A percentile compares a stretch with the other conserved stretches of the same genome.
Conservation (phyloP, 2,329 filamentous ascomycete species). For the Waltergamsia citrina region DNA sequence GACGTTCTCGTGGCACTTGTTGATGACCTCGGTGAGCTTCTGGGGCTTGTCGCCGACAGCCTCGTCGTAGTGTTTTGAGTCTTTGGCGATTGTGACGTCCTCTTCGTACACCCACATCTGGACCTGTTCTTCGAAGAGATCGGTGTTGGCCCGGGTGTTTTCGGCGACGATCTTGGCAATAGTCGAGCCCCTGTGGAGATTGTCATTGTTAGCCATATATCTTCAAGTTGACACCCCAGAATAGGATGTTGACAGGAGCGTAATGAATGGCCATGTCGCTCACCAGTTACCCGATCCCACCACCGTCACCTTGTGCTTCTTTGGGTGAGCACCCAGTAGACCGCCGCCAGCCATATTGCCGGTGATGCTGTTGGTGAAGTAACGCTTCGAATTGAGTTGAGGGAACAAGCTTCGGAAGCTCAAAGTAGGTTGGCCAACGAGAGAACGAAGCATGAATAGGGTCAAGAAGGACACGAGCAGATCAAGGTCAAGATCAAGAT, state of each 20-base stretch:
- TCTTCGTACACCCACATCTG: slow-evolving; percentile 99
- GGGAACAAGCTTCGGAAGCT: slow-evolving; percentile 1
- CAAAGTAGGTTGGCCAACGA: background rate
- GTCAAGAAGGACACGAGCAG: background rate
- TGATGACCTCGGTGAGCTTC: slow-evolving; percentile 88
- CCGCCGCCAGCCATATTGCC: slow-evolving; percentile 20
- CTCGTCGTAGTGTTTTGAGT: slow-evolving; percentile 63
- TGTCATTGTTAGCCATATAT: background rate
- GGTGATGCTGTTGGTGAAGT: slow-evolving; percentile 4
- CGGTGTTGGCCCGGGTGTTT: slow-evolving; percentile 68
- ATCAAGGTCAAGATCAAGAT: too few species aligned
- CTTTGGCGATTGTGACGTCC: slow-evolving; percentile 63
- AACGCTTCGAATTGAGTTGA: background rate
- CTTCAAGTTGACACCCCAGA: background rate
- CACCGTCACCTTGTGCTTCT: slow-evolving; percentile 87
- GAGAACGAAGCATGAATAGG: slow-evolving; percentile 3
- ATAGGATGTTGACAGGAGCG: too few species aligned
- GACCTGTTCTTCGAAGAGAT: slow-evolving; percentile 79
- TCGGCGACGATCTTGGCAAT: slow-evolving; percentile 96
- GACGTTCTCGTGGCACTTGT: slow-evolving; percentile 87
- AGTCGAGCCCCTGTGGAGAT: slow-evolving; percentile 69
- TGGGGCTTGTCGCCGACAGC: slow-evolving; percentile 56
- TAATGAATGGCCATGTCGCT: slow-evolving; percentile 9
- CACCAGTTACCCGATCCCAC: slow-evolving; percentile 97
- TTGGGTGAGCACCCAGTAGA: slow-evolving; percentile 40